Conservation (phyloP, 805 yeast genomes). For the Torulaspora maleeae region DNA sequence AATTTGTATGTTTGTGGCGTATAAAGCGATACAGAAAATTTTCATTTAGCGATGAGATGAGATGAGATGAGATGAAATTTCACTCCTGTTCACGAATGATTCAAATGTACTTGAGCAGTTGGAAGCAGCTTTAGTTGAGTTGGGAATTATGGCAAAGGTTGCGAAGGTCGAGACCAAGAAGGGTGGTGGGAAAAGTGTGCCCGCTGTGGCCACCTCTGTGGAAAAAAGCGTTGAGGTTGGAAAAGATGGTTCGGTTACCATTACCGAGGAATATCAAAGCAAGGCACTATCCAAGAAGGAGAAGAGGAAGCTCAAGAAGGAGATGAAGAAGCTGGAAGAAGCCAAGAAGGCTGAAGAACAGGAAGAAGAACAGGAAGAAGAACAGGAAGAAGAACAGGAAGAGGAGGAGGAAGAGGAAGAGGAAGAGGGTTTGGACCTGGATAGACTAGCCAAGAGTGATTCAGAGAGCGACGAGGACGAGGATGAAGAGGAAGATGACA, state of each 20-base stretch:
- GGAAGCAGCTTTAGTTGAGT: neutral
- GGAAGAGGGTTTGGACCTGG: conserved; percentile 46
- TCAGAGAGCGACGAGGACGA: conserved; percentile 41
- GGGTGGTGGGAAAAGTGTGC: conserved; percentile 27
- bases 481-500: conserved; percentile 43
- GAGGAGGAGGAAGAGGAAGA: conserved; percentile 46
- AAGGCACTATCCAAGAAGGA: conserved; percentile 57
- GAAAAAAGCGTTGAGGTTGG: conserved; percentile 21
- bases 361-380: conserved; percentile 37
- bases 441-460: conserved; percentile 53
- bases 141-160: conserved; percentile 32
- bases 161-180: conserved; percentile 25
- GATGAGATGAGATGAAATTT: conserved; percentile 11
- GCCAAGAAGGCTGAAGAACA: conserved; percentile 40
- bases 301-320: conserved; percentile 54
- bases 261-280: conserved; percentile 42
- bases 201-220: conserved; percentile 34
- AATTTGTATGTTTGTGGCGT: neutral
- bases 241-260: conserved; percentile 6
- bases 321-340: conserved; percentile 28
- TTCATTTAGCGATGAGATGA: conserved; percentile 27
- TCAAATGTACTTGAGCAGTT: neutral
- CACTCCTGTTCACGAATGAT: neutral
- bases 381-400: too few relatives aligned
- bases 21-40: conserved; percentile 9